phyloP scores from a whole-genome alignment of 768 basidiomycete genomes.

The Phanerochaete sordida region DNA sequence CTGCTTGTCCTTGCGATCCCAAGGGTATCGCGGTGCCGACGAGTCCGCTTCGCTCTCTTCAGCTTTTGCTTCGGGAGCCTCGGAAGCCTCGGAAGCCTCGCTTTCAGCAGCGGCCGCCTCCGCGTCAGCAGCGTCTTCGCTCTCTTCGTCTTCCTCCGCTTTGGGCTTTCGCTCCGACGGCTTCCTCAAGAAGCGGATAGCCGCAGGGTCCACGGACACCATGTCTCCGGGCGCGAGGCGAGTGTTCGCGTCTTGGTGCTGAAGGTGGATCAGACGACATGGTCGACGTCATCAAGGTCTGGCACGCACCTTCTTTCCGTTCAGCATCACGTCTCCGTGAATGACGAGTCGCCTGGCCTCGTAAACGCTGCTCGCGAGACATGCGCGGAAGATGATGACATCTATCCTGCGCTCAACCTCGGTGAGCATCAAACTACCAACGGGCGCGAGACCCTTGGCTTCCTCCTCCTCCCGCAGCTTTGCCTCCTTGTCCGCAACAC shows the following conservation, averaged over 20 bases:
- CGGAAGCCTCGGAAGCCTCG: constrained; percentile 1
- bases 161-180: constrained; percentile 6
- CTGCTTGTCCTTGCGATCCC: constrained; percentile 10
- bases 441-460: constrained; percentile 75
- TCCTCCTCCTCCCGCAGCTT: constrained; percentile 46
- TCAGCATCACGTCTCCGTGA: constrained; percentile 83
- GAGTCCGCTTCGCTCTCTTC: constrained; percentile 3
- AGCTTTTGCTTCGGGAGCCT: neutral
- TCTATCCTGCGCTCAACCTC: constrained; percentile 96
- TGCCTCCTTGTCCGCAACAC: constrained; percentile 37
- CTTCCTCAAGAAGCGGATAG: constrained; percentile 64
- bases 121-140: constrained; percentile 18
- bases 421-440: constrained; percentile 91
- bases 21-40: neutral
- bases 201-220: constrained; percentile 80
- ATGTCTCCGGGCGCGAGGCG: constrained; percentile 93
- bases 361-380: constrained; percentile 86
- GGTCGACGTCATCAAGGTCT: neutral
- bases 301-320: constrained; percentile 77
- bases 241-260: constrained; percentile 85
- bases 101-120: neutral
- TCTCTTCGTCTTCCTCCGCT: constrained; percentile 15
- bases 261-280: neutral
- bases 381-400: constrained; percentile 84
- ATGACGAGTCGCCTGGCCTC: constrained; percentile 84